These are phyloP conservation scores for Podaxis rugospora DNA, from an alignment of 768 basidiomycete genomes.

Conservation along the genomic window DNA sequence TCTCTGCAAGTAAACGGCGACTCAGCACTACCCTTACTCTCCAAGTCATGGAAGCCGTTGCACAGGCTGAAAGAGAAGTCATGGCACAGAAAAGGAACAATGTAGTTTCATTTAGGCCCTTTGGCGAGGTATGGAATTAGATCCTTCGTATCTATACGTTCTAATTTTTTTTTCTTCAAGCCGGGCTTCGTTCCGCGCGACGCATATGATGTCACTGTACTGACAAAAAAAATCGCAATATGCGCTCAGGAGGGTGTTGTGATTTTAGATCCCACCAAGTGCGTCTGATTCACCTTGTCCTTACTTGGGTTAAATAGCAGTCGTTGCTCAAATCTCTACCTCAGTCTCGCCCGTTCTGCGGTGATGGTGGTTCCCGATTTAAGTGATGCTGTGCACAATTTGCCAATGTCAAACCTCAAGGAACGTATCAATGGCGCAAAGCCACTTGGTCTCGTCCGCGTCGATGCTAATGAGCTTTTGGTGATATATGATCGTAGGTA, in stretches of 20 bases:
- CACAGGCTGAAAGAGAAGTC: slow-evolving; percentile 30
- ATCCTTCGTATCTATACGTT: background rate
- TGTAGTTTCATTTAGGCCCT: slow-evolving; percentile 47
- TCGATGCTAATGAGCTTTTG: slow-evolving; percentile 51
- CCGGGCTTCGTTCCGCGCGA: slow-evolving; percentile 70
- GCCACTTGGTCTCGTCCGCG: slow-evolving; percentile 64
- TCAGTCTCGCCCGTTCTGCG: slow-evolving; percentile 36
- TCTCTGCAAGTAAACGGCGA: slow-evolving; percentile 62
- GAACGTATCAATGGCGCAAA: slow-evolving; percentile 49
- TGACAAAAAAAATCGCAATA: slow-evolving; percentile 62
- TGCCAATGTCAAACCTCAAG: slow-evolving; percentile 50
- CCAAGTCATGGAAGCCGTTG: slow-evolving; percentile 55
- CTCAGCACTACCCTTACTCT: slow-evolving; percentile 51
- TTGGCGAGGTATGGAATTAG: slow-evolving; percentile 55
- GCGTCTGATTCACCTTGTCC: slow-evolving; percentile 17
- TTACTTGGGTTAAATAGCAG: background rate
- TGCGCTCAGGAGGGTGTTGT: slow-evolving; percentile 62
- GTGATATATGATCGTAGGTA: slow-evolving; percentile 71
- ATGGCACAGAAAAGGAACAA: slow-evolving; percentile 29
- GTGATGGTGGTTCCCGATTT: slow-evolving; percentile 60
- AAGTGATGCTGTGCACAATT: slow-evolving; percentile 30
- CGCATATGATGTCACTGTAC: slow-evolving; percentile 51
- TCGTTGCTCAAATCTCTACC: background rate
- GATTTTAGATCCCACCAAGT: slow-evolving; percentile 69
- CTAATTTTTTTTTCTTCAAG: slow-evolving; percentile 27